Percentiles rank a stretch among this genome's conserved stretches.
Evolutionary conservation across 495 filamentous ascomycete genomes (phyloP).

Genomic region (Lichina pygmaea): DNA sequence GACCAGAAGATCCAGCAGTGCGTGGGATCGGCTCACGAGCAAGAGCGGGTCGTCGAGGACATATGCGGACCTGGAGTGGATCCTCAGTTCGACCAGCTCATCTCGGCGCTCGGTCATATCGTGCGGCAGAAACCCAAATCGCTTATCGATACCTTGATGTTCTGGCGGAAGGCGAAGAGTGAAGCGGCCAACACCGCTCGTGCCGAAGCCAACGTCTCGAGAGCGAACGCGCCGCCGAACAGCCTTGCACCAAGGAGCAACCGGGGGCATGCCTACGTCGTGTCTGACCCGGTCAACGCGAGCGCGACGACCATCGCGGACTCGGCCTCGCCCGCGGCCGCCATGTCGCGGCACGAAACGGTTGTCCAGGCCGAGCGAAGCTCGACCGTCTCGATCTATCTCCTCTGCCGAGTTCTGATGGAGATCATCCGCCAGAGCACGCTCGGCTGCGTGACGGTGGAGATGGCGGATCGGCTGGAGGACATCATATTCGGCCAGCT

Average conservation of each 20-base stretch:
- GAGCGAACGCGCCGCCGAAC: background rate
- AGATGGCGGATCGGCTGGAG: slow-evolving; percentile 77
- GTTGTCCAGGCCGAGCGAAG: slow-evolving; percentile 57
- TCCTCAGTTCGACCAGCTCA: slow-evolving; percentile 79
- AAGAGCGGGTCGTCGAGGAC: slow-evolving; percentile 55
- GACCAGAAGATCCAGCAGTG: slow-evolving; percentile 82
- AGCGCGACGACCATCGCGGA: background rate
- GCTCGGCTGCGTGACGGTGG: slow-evolving; percentile 49
- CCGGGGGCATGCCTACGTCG: slow-evolving; percentile 23
- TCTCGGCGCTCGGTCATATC: slow-evolving; percentile 78
- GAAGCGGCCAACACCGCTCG: slow-evolving; percentile 45
- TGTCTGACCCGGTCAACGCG: background rate
- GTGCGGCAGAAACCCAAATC: slow-evolving; percentile 80
- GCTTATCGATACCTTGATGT: slow-evolving; percentile 91
- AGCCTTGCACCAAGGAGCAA: slow-evolving; percentile 12
- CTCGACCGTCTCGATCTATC: slow-evolving; percentile 78
- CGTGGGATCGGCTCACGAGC: slow-evolving; percentile 42
- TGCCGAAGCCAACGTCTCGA: slow-evolving; percentile 22
- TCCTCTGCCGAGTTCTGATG: slow-evolving; percentile 77
- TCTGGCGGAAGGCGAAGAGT: slow-evolving; percentile 85
- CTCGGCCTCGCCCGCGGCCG: slow-evolving; percentile 8
- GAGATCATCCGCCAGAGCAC: slow-evolving; percentile 83
- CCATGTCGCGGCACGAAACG: slow-evolving; percentile 35
- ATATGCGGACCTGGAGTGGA: slow-evolving; percentile 81
- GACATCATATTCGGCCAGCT: slow-evolving; percentile 85